phyloP scores from a whole-genome alignment of 2,329 filamentous ascomycete genomes.

The Lachnellula cervina region DNA sequence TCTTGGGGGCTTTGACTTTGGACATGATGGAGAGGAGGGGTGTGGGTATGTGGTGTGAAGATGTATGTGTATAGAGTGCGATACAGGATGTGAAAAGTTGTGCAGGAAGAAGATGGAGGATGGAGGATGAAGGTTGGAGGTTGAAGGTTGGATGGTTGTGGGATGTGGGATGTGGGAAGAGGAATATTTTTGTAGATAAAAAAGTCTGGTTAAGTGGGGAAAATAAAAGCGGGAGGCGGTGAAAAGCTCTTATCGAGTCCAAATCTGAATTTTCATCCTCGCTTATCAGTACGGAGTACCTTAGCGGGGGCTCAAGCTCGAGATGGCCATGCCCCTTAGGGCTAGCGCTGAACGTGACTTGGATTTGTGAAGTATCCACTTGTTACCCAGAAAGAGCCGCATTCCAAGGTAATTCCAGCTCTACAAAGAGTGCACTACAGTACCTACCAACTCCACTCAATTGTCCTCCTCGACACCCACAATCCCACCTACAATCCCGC shows the following conservation, averaged over 20 bases:
- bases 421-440: not conserved
- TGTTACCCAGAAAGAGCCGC: conserved; percentile 1
- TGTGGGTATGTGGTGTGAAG: conserved; percentile 1
- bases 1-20: conserved; percentile 62
- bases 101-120: not conserved
- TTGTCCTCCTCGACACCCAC: not conserved
- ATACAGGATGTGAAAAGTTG: not conserved
- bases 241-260: conserved; percentile 27
- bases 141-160: conserved; percentile 9
- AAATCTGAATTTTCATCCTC: conserved; percentile 18
- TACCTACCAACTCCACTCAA: conserved; percentile 1
- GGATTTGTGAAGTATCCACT: not conserved
- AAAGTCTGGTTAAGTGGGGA: too few species aligned
- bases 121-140: conserved; percentile 8
- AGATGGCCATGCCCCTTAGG: not conserved
- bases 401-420: not conserved
- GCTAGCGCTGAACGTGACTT: conserved; percentile 8
- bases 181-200: conserved; percentile 7
- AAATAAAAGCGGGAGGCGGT: conserved; percentile 9
- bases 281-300: conserved; percentile 15
- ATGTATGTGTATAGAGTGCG: conserved; percentile 8
- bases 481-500: not conserved
- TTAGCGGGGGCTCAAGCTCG: conserved; percentile 10
- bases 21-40: conserved; percentile 47
- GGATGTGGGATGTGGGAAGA: conserved; percentile 12